Evolutionary conservation across 768 basidiomycete species (phyloP), one percentile per base, ranked within the genome.

Genomic region (Holtermanniella nyarrowii): DNA sequence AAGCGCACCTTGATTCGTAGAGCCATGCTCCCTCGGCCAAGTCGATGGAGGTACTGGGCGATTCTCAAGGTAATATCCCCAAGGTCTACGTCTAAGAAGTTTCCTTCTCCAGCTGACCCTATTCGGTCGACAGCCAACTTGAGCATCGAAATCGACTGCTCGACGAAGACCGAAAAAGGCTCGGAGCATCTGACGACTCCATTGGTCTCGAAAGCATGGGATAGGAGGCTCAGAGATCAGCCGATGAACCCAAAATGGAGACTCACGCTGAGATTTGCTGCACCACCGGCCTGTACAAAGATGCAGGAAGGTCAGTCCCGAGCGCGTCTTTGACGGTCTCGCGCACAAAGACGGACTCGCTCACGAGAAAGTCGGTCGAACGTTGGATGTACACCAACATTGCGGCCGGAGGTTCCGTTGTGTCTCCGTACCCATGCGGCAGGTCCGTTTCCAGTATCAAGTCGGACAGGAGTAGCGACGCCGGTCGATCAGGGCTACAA

Each of bases 311-410:
- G 60, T 95, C 89, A 13, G 76, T 75, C 1, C 88, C 87, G 16
- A 95, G 71, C 0, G 87, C 86, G 49, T 88, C 87, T 57, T 81
- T 78, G 2, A 85, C 85, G 11, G 81, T 76, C 60, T 93, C 85
- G n/a, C 88, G 80, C 27, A 84, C 78, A 42, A 79, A 76, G 4
- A 80, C 75, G 46, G 79, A 78, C 12, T 81, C 78, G n/a, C 76
- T 73, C 16, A 84, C 74, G 42, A 91, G 73, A 40, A 84, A 73
- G 31, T 79, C 79, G n/a, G 86, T 82, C 25, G 86, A 75, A 47
- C 62, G 58, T 21, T 55, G 39, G 24, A 68, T 50, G 27, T 61
- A 63, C 2, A 20, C 13, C 18, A 67, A 60, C n/a, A 56, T 41
- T 5, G 53, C 46, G 11, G 31, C 44, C 5, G 44, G 11, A 2